These are phyloP conservation scores for Tarenaya hassleriana DNA, from an alignment of 345 rosid genomes.

Conservation along the genomic window DNA sequence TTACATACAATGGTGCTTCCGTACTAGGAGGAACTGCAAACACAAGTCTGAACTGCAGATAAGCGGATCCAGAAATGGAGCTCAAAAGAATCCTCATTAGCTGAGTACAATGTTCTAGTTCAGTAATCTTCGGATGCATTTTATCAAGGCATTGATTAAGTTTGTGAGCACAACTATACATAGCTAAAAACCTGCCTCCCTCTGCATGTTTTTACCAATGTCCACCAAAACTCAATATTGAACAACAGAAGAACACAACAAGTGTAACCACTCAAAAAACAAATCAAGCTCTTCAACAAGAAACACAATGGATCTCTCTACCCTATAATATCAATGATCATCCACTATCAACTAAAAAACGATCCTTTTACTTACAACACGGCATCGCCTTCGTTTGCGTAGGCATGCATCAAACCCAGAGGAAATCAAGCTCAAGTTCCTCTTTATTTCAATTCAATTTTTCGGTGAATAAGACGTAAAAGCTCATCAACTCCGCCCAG, in stretches of 20 bases:
- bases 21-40: not conserved
- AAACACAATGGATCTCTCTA: slow-evolving; percentile 13
- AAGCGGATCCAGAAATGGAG: not conserved
- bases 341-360: slow-evolving; percentile 6
- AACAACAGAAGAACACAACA: not conserved
- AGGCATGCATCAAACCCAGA: not conserved
- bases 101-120: not conserved
- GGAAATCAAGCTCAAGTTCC: not conserved
- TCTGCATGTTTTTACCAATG: not conserved
- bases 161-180: too few relatives aligned
- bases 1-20: too few relatives aligned
- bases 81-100: not conserved
- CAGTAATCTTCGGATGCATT: too few relatives aligned
- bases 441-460: not conserved
- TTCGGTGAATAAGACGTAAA: not conserved
- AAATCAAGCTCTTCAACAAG: slow-evolving; percentile 5
- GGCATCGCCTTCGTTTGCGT: not conserved
- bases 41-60: slow-evolving; percentile 11
- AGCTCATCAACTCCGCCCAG: not conserved
- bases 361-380: not conserved
- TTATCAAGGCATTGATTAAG: too few relatives aligned
- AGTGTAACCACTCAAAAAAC: not conserved
- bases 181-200: too few relatives aligned
- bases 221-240: not conserved
- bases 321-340: not conserved